Base-by-base conservation (phyloP, 495 filamentous ascomycete genomes). In the Talaromyces liani region DNA sequence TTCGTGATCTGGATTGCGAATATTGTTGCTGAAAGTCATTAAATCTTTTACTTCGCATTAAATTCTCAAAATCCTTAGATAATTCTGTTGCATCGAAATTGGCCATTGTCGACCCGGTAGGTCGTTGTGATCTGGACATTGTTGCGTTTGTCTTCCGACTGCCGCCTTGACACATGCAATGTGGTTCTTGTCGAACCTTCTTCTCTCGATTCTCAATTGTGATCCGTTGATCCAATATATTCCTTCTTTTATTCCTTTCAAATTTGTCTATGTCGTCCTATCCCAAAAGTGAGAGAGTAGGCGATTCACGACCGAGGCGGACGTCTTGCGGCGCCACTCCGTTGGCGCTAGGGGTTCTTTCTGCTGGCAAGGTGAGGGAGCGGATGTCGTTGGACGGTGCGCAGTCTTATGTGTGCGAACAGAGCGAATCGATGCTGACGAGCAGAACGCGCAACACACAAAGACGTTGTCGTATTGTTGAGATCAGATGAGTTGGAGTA, bases 1-100 rank as follows among this genome's bases (percentile, higher is more conserved):
- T 76, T 4, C 83, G 82, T 53, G 88, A 86, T 34, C 80, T 79
- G 25, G 73, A 82, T 51, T 78, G 77, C 6, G 88, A 80, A 65
- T 78, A 68, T 61, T 83, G 75, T 70, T 85, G 82, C 36, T 80
- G 77, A 33, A 97, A 82, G 63, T 89, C 88, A 71, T 87, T 91
- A 76, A 95, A 84, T 71, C 91, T 82, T 72, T 87, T 91, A 39
- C 84, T 88, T 70, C 87, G 85, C 71, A 96, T 80, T 56, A 92
- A 73, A 62, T 90, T 86, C 66, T 93, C 88, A 71, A 94, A 96
- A 68, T 88, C 85, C 47, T 76, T 69, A 41, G 84, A 86, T 51
- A 88, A 71, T 22, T 83, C 77, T 10, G 69, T 57, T 27, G 80
- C 72, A 70, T 83, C 77, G 66, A 81, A 80, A 55, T 70, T 69